Conservation (phyloP, 2,329 filamentous ascomycete genomes). For the Trichophyton equinum region DNA sequence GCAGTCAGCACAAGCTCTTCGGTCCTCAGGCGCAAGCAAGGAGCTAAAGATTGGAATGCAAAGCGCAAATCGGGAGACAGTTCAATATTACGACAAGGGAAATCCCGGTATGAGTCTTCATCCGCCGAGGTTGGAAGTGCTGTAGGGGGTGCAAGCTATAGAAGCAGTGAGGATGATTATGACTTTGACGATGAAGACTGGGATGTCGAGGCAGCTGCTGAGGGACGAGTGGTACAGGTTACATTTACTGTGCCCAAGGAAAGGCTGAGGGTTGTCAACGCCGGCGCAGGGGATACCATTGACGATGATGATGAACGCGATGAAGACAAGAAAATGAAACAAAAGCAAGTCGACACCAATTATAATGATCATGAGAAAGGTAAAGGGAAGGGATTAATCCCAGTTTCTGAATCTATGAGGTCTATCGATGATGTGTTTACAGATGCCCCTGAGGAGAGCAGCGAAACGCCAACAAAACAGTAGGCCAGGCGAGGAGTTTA, state of each 20-base stretch:
- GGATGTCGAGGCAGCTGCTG: conserved; percentile 63
- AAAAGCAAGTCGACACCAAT: background rate
- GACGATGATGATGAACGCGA: conserved; percentile 14
- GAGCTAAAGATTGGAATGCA: conserved; percentile 41
- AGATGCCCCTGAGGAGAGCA: background rate
- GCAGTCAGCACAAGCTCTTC: conserved; percentile 38
- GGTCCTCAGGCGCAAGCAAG: conserved; percentile 39
- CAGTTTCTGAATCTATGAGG: background rate
- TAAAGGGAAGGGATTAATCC: background rate
- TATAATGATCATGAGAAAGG: background rate
- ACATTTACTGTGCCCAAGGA: conserved; percentile 93
- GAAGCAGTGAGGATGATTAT: conserved; percentile 12
- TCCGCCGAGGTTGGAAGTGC: conserved; percentile 4
- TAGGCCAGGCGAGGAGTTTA: background rate
- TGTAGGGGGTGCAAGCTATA: conserved; percentile 2
- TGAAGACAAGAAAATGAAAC: conserved; percentile 1
- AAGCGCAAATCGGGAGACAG: conserved; percentile 16
- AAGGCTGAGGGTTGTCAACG: conserved; percentile 79
- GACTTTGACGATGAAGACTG: conserved; percentile 44
- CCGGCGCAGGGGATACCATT: conserved; percentile 34
- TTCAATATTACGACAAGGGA: conserved; percentile 8
- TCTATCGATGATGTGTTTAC: background rate
- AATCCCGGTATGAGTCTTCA: conserved; percentile 5
- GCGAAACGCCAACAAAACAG: background rate
- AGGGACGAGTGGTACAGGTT: conserved; percentile 60